Base-by-base conservation (phyloP, 2,329 filamentous ascomycete species). In the Fusarium miscanthi region DNA sequence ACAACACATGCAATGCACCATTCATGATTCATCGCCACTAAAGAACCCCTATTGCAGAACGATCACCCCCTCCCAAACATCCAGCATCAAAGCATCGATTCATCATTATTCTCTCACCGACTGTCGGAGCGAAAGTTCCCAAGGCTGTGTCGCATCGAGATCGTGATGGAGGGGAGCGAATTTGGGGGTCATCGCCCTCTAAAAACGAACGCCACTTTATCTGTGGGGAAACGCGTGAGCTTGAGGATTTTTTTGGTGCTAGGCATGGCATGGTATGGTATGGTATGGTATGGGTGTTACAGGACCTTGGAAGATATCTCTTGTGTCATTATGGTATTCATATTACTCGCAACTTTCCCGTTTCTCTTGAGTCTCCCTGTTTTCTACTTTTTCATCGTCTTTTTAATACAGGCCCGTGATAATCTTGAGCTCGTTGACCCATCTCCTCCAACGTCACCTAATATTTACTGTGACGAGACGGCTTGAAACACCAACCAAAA, bases 151-250 rank as follows among this genome's bases (percentile, higher is more conserved):
- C 45, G 33, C 70, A 73, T 73, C 70, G 62, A 67, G 70, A 73
- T 73, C 48, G 57, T 57, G 33, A 61, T 53, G 46, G 48, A 62
- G 61, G 53, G 48, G 48, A 35, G 59, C 48, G 16, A 43, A 35
- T 42, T 67, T 65, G 64, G 65, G 66, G 63, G 66, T 71, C 70
- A 74, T 66, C 61, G 42, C 59, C 65, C 59, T 69, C 64, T 72
- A 51, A 33, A 33, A 23, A 43, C 33, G 13, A 67, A 59, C 65
- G 61, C 68, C 65, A 63, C 52, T 65, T 65, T 59, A 64, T 75
- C 74, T 62, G 75, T 77, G 74, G 75, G 72, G 75, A 77, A 77
- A 75, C 70, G 75, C 75, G 74, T 77, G 75, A 76, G 75, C 62
- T 74, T 33, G 30, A 35, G 40, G 38, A n/a, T 33, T 63, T 61